These are phyloP conservation scores for Nicotiana sylvestris DNA, from an alignment of 257 asterid genomes.

Conservation along the genomic window DNA sequence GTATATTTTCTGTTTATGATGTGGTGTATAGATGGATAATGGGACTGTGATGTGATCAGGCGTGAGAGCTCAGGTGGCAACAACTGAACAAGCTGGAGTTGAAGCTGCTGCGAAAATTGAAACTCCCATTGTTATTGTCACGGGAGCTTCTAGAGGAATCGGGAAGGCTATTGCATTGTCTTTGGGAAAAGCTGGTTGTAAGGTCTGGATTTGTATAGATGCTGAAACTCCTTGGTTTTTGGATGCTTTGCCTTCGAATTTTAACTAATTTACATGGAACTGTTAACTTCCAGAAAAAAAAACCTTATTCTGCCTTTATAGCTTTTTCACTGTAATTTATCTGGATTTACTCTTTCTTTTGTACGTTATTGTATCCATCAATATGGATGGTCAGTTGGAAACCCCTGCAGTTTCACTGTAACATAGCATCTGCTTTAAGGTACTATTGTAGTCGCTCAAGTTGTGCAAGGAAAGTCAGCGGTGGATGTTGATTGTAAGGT, in stretches of 20 bases:
- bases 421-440: background rate
- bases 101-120: constrained; percentile 10
- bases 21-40: background rate
- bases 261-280: background rate
- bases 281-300: background rate
- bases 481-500: no score
- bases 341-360: background rate
- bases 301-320: background rate
- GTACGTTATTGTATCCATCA: background rate
- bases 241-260: background rate
- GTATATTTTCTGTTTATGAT: background rate
- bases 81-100: constrained; percentile 11
- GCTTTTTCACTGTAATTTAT: background rate
- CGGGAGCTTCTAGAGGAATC: constrained; percentile 28
- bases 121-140: constrained; percentile 24
- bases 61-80: constrained; percentile 11
- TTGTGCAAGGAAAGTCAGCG: background rate
- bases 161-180: constrained; percentile 25
- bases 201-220: constrained; percentile 11
- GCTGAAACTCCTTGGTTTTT: background rate
- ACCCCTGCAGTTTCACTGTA: background rate
- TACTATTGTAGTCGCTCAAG: background rate
- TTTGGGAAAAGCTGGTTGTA: constrained; percentile 28
- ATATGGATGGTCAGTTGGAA: background rate
- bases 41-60: constrained; percentile 9